Base-by-base conservation (phyloP, 345 rosid species). In the Crucihimalaya himalaica region DNA sequence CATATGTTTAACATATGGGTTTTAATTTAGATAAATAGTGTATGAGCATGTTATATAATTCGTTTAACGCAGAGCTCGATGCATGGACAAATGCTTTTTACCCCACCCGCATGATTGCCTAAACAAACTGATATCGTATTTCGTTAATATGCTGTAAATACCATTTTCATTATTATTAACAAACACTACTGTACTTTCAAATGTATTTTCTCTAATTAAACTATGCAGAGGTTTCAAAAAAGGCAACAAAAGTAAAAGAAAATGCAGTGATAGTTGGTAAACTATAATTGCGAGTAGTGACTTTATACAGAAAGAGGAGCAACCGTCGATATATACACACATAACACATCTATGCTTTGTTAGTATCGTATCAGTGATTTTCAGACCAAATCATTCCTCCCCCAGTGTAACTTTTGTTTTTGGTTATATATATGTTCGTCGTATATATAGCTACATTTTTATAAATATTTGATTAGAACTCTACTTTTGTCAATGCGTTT, bases 201-300 rank as follows among this genome's bases (percentile, higher is more conserved):
- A 18, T 66, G 18, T 29, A n/a, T n/a, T 39, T 42, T 53, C 40
- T 60, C 18, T 68, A 59, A 51, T 60, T 29, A 51, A 75, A 60
- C 39, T 50, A 18, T 35, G 37, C 59, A 63, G 27, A 76, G 53
- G 60, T 56, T 62, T 53, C 65, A 18, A 35, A 54, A 70, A 70
- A 53, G 59, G 50, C 57, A 68, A 53, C 23, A 64, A 70, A 70
- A 42, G 48, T 60, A 11, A 23, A 46, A 19, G 37, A 59, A 54
- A 25, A 18, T 27, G 71, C 54, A 76, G 71, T 25, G 70, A 68
- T 53, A 34, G 53, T 76, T 76, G 75, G 70, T 40, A 62, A 76
- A 76, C 75, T 63, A 76, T 76, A 69, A 70, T 76, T 76, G 43
- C 75, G 34, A 76, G 70, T 69, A 34, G 63, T 25, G 80, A 61